These are phyloP conservation scores for Lachnellula suecica DNA, from an alignment of 2,329 filamentous ascomycete genomes.

Conservation along the genomic window DNA sequence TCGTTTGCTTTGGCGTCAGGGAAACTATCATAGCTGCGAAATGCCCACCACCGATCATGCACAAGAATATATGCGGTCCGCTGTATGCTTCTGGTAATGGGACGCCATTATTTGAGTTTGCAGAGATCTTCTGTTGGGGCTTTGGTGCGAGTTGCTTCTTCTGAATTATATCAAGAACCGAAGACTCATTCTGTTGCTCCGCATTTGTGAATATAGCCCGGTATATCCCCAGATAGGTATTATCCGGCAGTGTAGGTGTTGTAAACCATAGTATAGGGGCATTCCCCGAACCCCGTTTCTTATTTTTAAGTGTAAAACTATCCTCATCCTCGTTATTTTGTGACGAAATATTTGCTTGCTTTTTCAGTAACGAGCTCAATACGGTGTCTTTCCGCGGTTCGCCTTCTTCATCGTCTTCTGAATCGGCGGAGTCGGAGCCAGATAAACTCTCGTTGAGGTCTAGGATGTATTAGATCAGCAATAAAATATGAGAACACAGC, in stretches of 20 bases:
- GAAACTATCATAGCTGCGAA: conserved; percentile 97
- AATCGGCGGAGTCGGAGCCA: conserved; percentile 73
- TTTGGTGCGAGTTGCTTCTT: conserved; percentile 75
- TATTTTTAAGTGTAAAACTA: conserved; percentile 45
- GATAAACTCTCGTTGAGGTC: conserved; percentile 90
- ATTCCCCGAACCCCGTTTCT: conserved; percentile 59
- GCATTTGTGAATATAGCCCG: conserved; percentile 72
- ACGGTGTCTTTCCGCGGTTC: conserved; percentile 63
- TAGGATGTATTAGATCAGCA: conserved; percentile 9
- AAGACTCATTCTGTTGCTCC: conserved; percentile 64
- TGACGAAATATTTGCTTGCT: conserved; percentile 70
- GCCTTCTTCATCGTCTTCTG: conserved; percentile 62
- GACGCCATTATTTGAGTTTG: conserved; percentile 57
- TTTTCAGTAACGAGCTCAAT: conserved; percentile 75
- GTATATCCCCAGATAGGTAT: conserved; percentile 84
- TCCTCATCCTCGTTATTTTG: conserved; percentile 46
- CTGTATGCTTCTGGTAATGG: conserved; percentile 57
- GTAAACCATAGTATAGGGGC: conserved; percentile 83
- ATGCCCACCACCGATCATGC: conserved; percentile 97
- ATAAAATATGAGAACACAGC: not conserved
- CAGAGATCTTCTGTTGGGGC: conserved; percentile 43
- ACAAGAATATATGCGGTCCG: conserved; percentile 87
- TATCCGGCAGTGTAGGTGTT: conserved; percentile 71
- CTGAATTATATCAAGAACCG: conserved; percentile 66
- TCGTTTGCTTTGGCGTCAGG: conserved; percentile 75